Percentiles rank a stretch among this genome's conserved stretches.
Evolutionary conservation across 2,329 filamentous ascomycete genomes (phyloP).

Genomic region (Penicillium sp.): DNA sequence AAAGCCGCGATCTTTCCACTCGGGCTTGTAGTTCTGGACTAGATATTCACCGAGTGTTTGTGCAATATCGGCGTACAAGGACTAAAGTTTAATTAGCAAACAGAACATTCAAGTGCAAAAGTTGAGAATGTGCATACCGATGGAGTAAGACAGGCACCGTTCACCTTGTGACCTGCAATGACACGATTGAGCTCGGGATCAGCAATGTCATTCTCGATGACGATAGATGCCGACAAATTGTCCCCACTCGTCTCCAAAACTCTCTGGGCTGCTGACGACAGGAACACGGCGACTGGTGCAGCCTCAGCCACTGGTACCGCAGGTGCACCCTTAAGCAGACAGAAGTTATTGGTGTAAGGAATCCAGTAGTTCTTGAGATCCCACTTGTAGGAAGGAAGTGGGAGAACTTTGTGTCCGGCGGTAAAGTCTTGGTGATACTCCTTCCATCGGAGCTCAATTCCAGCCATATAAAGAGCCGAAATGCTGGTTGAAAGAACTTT

Average conservation of each 20-base stretch:
- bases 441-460: slow-evolving; percentile 44
- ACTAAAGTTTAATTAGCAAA: slow-evolving; percentile 20
- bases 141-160: slow-evolving; percentile 37
- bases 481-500: slow-evolving; percentile 42
- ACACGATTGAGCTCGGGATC: slow-evolving; percentile 37
- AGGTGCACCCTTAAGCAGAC: slow-evolving; percentile 36
- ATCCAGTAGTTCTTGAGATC: slow-evolving; percentile 44
- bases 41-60: slow-evolving; percentile 38
- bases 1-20: slow-evolving; percentile 32
- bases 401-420: slow-evolving; percentile 32
- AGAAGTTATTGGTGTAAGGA: slow-evolving; percentile 39
- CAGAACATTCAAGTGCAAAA: background rate
- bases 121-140: slow-evolving; percentile 26
- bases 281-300: slow-evolving; percentile 22
- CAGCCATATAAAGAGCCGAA: slow-evolving; percentile 38
- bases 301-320: slow-evolving; percentile 14
- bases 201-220: slow-evolving; percentile 38
- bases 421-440: slow-evolving; percentile 47
- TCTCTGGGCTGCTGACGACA: slow-evolving; percentile 35
- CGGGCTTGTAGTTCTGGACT: slow-evolving; percentile 36
- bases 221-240: slow-evolving; percentile 29
- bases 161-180: slow-evolving; percentile 41
- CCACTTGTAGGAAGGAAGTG: slow-evolving; percentile 41
- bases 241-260: slow-evolving; percentile 32
- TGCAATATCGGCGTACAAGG: slow-evolving; percentile 41